Base-by-base conservation (phyloP, 2,329 filamentous ascomycete genomes). In the Cladosporium halotolerans region DNA sequence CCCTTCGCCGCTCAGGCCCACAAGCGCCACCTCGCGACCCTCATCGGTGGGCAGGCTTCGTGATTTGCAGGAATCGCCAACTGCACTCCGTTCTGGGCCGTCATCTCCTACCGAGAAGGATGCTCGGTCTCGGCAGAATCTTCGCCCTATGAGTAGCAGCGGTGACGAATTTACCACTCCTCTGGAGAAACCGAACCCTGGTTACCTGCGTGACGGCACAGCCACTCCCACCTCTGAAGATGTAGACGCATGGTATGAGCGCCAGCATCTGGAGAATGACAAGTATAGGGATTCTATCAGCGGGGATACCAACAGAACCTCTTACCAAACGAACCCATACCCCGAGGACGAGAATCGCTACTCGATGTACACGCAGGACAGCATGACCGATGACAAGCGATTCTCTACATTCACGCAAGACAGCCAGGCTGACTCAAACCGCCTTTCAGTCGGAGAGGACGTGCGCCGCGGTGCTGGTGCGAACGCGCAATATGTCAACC, bases 401-500 rank as follows among this genome's bases (percentile, higher is more conserved):
- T 53, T 38, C 36, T 53, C 50, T 9, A 47, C 50, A 9, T 51
- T 34, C 14, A 51, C 40, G 5, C 80, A 76, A 44, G 67, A 65
- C 44, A 73, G 82, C 42, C 76, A 80, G 32, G 77, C 83, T 18
- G 84, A 83, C 32, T 51, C 48, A 8, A 51, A 34, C 16, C 48
- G 18, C 9, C 50, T 53, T 3, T 47, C 50, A 14, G 50, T 34
- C 7, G 23, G 16, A 11, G 86, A 88, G 61, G 81, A 88, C 53
- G 82, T 96, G 23, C 23, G 23, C 23, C 82, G 80, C 31, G 82
- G 80, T 16, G 72, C 89, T 44, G 85, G 80, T 40, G 83, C 84
- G 9, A 95, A 88, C 61, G 85, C 89, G 2, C 79, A 88, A 60
- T 85, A 89, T 64, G 79, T 95, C 3, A 83, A 90, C 61, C 84